A percentile compares a stretch with the other conserved stretches of the same genome.
Evolutionary conservation across 2,329 filamentous ascomycete species (phyloP).

Genomic region (Mycosphaerella arachidis): DNA sequence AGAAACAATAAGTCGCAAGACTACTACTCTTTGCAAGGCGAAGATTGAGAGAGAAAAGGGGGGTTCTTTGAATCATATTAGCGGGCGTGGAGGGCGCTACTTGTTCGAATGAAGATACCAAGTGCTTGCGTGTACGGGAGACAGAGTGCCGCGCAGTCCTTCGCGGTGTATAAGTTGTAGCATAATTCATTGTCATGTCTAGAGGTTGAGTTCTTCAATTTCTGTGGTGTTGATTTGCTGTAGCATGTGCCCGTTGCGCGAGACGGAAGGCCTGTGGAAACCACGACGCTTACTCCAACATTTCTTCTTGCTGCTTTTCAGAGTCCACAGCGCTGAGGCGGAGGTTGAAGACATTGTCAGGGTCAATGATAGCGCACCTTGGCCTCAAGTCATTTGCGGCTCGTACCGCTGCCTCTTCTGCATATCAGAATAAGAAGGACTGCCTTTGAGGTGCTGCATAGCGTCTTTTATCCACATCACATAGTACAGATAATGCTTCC

Average conservation of each 20-base stretch:
- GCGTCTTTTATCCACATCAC: neutral
- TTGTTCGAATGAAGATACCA: slow-evolving; percentile 1
- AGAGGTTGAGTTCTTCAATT: neutral
- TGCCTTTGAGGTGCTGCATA: neutral
- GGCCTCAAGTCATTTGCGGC: no score
- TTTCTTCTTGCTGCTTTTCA: no score
- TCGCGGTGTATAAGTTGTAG: neutral
- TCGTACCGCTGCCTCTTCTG: no score
- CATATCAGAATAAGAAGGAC: neutral
- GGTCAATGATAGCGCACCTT: no score
- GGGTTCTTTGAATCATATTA: neutral
- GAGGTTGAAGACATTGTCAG: no score
- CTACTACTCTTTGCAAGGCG: neutral
- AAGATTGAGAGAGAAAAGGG: neutral
- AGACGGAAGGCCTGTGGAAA: no score
- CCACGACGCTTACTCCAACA: no score
- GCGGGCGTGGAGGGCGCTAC: neutral
- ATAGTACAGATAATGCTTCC: neutral
- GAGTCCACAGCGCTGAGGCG: no score
- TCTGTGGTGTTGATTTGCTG: no score
- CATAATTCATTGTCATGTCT: neutral
- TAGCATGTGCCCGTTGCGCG: no score
- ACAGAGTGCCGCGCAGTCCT: neutral
- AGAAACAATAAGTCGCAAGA: slow-evolving; percentile 23
- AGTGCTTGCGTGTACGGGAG: slow-evolving; percentile 1